A percentile compares a stretch with the other conserved stretches of the same genome.
Conservation (phyloP, 2,329 filamentous ascomycete genomes). For the Xylariaceae sp. region DNA sequence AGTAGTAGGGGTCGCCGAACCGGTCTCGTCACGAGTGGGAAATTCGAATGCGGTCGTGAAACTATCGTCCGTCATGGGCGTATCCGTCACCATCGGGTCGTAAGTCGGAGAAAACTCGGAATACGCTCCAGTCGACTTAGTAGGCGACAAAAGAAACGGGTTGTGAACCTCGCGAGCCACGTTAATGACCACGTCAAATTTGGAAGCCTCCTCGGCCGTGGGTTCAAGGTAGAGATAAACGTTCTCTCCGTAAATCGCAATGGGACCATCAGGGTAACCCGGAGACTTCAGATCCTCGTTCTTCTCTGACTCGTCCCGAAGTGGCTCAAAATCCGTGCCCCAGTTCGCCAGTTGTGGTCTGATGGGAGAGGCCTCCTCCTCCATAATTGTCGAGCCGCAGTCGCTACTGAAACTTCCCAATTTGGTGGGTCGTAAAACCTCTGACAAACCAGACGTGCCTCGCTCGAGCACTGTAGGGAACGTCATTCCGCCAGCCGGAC, state of each 20-base stretch:
- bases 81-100: slow-evolving; percentile 47
- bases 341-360: slow-evolving; percentile 57
- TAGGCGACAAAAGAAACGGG: slow-evolving; percentile 49
- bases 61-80: slow-evolving; percentile 52
- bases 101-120: slow-evolving; percentile 27
- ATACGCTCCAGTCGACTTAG: slow-evolving; percentile 24
- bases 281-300: slow-evolving; percentile 76
- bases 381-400: slow-evolving; percentile 43
- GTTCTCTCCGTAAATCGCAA: slow-evolving; percentile 73
- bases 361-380: slow-evolving; percentile 53
- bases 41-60: slow-evolving; percentile 59
- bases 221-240: slow-evolving; percentile 78
- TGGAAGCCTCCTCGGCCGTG: slow-evolving; percentile 67
- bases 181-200: slow-evolving; percentile 80
- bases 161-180: slow-evolving; percentile 78
- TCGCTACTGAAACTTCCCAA: slow-evolving; percentile 28
- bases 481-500: slow-evolving; percentile 57
- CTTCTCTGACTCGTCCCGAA: slow-evolving; percentile 61
- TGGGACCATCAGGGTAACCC: slow-evolving; percentile 75
- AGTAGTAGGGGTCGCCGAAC: slow-evolving; percentile 49
- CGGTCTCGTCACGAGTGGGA: slow-evolving; percentile 37
- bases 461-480: slow-evolving; percentile 57
- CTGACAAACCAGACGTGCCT: slow-evolving; percentile 56
- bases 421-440: slow-evolving; percentile 50
- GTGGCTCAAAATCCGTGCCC: slow-evolving; percentile 55